These are phyloP conservation scores for Salix caprea DNA, from an alignment of 345 rosid genomes.

Conservation along the genomic window DNA sequence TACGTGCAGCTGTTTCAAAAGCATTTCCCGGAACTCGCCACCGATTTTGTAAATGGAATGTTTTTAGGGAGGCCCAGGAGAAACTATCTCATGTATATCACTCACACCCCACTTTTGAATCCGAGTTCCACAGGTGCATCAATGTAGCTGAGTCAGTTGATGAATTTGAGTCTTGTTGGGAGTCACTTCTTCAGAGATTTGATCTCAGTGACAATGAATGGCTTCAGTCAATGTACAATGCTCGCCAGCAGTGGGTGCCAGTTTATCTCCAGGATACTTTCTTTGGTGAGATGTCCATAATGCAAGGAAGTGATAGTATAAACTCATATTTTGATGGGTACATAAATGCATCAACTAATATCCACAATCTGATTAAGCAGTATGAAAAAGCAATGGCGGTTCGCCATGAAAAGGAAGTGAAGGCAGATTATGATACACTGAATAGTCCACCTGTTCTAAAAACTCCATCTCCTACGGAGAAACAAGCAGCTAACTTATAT, in stretches of 20 bases:
- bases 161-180: constrained; percentile 53
- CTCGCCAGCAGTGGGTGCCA: constrained; percentile 64
- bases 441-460: constrained; percentile 36
- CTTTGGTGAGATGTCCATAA: constrained; percentile 59
- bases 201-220: constrained; percentile 55
- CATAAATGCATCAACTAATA: constrained; percentile 53
- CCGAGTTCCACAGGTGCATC: constrained; percentile 47
- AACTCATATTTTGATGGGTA: constrained; percentile 68
- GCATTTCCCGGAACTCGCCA: constrained; percentile 58
- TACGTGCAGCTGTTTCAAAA: constrained; percentile 49
- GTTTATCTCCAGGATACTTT: constrained; percentile 55
- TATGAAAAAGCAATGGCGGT: constrained; percentile 49
- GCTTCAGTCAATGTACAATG: constrained; percentile 49
- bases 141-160: constrained; percentile 46
- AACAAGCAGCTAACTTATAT: constrained; percentile 49
- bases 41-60: constrained; percentile 58
- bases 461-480: constrained; percentile 62
- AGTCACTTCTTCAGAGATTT: constrained; percentile 39
- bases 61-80: constrained; percentile 51
- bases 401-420: constrained; percentile 46
- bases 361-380: constrained; percentile 39
- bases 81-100: constrained; percentile 44
- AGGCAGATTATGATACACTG: constrained; percentile 54
- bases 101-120: constrained; percentile 42
- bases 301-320: constrained; percentile 52